Evolutionary conservation across 768 basidiomycete species (phyloP), one percentile per base, ranked within the genome.

Genomic region (Trametes villosa): DNA sequence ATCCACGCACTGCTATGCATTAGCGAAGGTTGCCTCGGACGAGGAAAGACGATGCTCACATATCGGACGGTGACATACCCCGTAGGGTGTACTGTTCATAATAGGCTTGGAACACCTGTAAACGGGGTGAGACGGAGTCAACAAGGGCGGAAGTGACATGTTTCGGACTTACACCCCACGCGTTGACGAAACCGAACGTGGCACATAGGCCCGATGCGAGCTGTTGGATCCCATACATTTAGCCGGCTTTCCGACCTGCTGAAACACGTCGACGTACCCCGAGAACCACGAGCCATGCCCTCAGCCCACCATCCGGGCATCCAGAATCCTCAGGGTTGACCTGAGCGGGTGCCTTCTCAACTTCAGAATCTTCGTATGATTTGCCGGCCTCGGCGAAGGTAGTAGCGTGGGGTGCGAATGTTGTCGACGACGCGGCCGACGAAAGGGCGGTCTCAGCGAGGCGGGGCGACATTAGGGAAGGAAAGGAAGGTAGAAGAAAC

Each of bases 41-140:
- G 46, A 15, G 17, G 17, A 45, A 15, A 6, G 6, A 9, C 29
- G 13, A 6, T 46, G 57, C 75, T 64, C 24, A 88, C 88, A 90
- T 91, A 27, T 71, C 79, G 17, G 89, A 91, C 4, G 88, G 79
- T 9, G 82, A 78, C 2, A 77, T 76, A 26, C 78, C 63, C 1
- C 67, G 74, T 26, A 91, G 76, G 4, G 86, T 24, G 4, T 75
- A 79, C 33, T 79, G 72, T 64, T 88, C 78, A 63, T 92, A 91
- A 68, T 89, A 88, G 5, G 79, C 79, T 78, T 92, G 91, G 69
- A 91, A 91, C 22, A 85, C 79, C 88, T 90, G 54, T 22, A 36
- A 26, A 38, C 22, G n/a, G 1, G n/a, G 7, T 46, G 53, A 36
- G 6, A 33, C 47, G 26, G 53, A 36, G 6, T 30, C 47, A 20